Evolutionary conservation across 148 eudicot genomes (phyloP), one percentile per base, ranked within the genome.

Genomic region (Silene conica): DNA sequence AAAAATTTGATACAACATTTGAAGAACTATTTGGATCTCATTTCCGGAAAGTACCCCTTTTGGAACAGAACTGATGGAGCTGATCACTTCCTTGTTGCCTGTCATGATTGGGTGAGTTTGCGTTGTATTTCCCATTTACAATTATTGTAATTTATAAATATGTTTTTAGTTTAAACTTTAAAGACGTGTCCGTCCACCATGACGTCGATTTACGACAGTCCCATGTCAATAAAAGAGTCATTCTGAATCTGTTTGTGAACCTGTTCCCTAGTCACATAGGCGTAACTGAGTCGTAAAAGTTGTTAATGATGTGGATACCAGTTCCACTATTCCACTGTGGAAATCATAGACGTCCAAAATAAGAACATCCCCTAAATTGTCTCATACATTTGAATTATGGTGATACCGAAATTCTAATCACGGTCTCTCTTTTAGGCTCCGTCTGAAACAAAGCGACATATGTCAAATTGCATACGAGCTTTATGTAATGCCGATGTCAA

Each of bases 51-150:
- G 77, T 82, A 90, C 75, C 85, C 82, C 26, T 90, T 79, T 77
- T 90, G 92, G 96, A 90, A 88, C 77, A 81, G 96, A 79, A 88
- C 90, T 18, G 75, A 73, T 65, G 96, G 96, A 28, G 79, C 87
- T 16, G 92, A 90, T 76, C 96, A 90, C 74, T 90, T 90, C 78
- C 78, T 90, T 23, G 87, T 79, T 66, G 96, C 92, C 67, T 90
- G 96, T 74, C 96, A 90, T 76, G 92, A 90, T 79, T 90, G 96
- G 96, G 96, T 88, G 76, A 48, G 81, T 13, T 31, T 31, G 31
- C 31, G 5, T 50, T 50, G 21, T 8, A 11, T 6, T 41, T 14
- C 5, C 54, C 15, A 10, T 10, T 7, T 50, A 38, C 43, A 0
- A 38, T 0, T 38, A 4, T 38, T 38, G 0, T 0, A 38, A 38